Evolutionary conservation across 768 basidiomycete genomes (phyloP).

Genomic region (Phanerodontia chrysosporium): DNA sequence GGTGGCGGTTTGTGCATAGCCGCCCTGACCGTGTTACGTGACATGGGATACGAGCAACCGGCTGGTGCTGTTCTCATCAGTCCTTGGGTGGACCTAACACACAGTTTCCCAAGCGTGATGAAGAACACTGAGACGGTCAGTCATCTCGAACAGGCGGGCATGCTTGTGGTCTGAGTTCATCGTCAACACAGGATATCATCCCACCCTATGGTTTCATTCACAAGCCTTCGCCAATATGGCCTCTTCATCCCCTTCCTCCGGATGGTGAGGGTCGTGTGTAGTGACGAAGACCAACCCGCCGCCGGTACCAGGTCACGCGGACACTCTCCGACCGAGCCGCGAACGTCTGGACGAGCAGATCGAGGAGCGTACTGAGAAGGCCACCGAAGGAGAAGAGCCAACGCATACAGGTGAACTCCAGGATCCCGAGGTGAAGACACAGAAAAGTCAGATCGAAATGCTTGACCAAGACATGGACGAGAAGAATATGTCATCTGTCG

Average conservation of each 20-base stretch:
- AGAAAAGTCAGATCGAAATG: constrained; percentile 12
- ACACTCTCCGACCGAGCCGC: constrained; percentile 37
- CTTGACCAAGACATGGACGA: constrained; percentile 2
- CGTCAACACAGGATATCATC: constrained; percentile 55
- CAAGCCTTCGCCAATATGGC: constrained; percentile 58
- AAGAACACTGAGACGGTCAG: constrained; percentile 58
- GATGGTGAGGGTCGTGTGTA: constrained; percentile 29
- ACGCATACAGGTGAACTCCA: constrained; percentile 17
- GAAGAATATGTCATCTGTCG: constrained; percentile 19
- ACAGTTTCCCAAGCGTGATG: constrained; percentile 76
- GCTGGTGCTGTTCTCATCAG: constrained; percentile 76
- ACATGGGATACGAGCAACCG: constrained; percentile 64
- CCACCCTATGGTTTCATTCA: constrained; percentile 58
- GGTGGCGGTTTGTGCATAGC: constrained; percentile 67
- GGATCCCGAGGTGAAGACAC: constrained; percentile 12
- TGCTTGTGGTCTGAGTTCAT: neutral
- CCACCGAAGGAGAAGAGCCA: constrained; percentile 15
- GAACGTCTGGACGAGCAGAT: constrained; percentile 22
- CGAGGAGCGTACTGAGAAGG: constrained; percentile 15
- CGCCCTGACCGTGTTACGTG: constrained; percentile 59
- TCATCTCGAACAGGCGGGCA: neutral
- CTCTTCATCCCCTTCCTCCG: constrained; percentile 37
- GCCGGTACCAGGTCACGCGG: constrained; percentile 46
- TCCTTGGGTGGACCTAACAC: constrained; percentile 85
- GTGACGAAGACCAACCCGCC: constrained; percentile 37